Evolutionary conservation across 108 stramenopile species (phyloP), one percentile per base, ranked within the genome.

Genomic region (Nitzschia palea): DNA sequence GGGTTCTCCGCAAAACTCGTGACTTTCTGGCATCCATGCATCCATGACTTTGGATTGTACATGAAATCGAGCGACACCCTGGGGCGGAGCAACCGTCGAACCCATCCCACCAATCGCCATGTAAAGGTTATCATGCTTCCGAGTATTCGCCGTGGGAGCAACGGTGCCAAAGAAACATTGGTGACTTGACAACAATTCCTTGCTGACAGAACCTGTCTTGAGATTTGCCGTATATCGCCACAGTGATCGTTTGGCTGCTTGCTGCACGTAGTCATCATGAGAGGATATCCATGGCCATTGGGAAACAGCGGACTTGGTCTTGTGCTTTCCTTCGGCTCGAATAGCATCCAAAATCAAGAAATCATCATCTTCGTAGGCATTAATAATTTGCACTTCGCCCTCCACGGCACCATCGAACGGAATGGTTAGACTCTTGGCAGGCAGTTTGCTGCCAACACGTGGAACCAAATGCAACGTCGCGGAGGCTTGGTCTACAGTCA

Each of bases 1-100:
- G 45, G 93, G 93, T 62, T 94, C 93, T 22, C 93, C 93, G 62
- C 89, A 90, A 62, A 90, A 94, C 59, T 94, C 87, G 42, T 82
- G 59, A 22, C 63, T 55, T 47, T 87, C 77, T 33, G 89, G 89
- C 62, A 86, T 82, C 89, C 89, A 90, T 6, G 70, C 61, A 64
- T 88, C 81, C 31, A 70, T 79, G 29, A 72, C 31, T 44, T 63
- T 70, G 15, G 77, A 76, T 15, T 80, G 77, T 28, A 70, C 42
- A 45, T 93, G 82, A 50, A 84, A 85, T 26, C 74, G 80, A 18
- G 79, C 86, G 65, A 93, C 86, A 4, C 91, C 91, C 70, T 93
- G 91, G 4, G 91, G 91, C 17, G 91, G 91, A 9, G 88, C 80
- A 35, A 77, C 72, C 14, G 78, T 80, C 20, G 45, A 45, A 12